Evolutionary conservation across 371 early-diverging fungal species (phyloP), one percentile per base, ranked within the genome.

Genomic region (Mortierella sp.): DNA sequence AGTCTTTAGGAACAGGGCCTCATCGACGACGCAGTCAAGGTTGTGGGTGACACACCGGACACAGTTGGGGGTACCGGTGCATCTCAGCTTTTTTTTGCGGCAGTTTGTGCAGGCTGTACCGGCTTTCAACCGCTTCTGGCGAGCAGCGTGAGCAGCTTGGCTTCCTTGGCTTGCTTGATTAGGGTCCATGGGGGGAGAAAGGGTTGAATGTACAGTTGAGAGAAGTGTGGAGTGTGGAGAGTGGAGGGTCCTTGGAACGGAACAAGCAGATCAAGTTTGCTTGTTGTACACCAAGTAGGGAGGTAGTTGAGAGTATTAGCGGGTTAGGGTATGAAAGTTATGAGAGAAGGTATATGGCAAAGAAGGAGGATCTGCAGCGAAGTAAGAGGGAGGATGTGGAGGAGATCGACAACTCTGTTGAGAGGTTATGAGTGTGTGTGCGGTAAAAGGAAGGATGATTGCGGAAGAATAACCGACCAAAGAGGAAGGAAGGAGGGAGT

Each of bases 81-180:
- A 81, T 48, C 77, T 50, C 28, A 76, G 54, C 50, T 81, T 81
- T 59, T 81, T 81, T 55, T 72, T 76, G 10, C 81, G 81, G 64
- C 81, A 81, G 54, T 81, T 76, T 31, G 77, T 81, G 70, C 81
- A 81, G 24, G 81, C 81, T 21, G 81, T 81, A 28, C 81, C 81
- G 31, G 81, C 81, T 34, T 81, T 81, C 53, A 81, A 54, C 1
- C 81, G 81, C 71, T 77, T 81, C 69, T 76, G 81, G 26, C 81
- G 74, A 26, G 69, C 71, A 59, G 59, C 48, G 9, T 31, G 64
- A 14, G 61, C 28, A 24, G 46, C 51, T 14, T 72, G 72, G 5
- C 61, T 61, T 2, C 34, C 61, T 28, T 28, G 31, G 11, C 16
- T 16, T 24, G 37, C 40, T 67, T 37, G 54, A 72, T 43, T 54